Evolutionary conservation across 805 yeast genomes (phyloP).

Genomic region (Saturnispora zaruensis): DNA sequence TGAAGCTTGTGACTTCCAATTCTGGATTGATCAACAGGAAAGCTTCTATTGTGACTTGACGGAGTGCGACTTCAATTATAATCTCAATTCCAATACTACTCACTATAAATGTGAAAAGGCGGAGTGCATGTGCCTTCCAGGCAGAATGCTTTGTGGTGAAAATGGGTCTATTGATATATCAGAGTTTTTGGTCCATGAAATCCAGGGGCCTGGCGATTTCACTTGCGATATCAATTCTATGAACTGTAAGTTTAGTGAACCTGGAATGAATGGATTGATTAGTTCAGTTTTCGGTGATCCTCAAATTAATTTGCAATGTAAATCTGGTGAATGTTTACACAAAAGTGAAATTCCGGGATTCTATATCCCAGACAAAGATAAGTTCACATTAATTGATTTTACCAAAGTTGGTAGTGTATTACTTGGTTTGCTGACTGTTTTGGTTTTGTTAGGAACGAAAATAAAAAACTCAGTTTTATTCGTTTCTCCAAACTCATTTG

Average conservation of each 20-base stretch:
- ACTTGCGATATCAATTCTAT: slow-evolving; percentile 58
- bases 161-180: slow-evolving; percentile 90
- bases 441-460: slow-evolving; percentile 37
- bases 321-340: slow-evolving; percentile 87
- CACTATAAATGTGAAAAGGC: slow-evolving; percentile 71
- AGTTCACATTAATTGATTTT: slow-evolving; percentile 38
- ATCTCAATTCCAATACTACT: slow-evolving; percentile 54
- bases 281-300: slow-evolving; percentile 93
- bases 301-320: slow-evolving; percentile 69
- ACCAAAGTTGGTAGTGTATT: slow-evolving; percentile 38
- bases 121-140: slow-evolving; percentile 87
- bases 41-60: slow-evolving; percentile 82
- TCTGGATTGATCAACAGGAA: slow-evolving; percentile 89
- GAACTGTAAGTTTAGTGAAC: slow-evolving; percentile 79
- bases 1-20: slow-evolving; percentile 75
- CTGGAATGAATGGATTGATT: slow-evolving; percentile 91
- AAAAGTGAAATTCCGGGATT: slow-evolving; percentile 91
- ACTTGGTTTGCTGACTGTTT: slow-evolving; percentile 34
- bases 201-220: slow-evolving; percentile 89
- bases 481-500: slow-evolving; percentile 22
- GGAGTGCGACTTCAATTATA: slow-evolving; percentile 63
- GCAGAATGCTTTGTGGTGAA: slow-evolving; percentile 87
- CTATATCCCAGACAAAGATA: slow-evolving; percentile 48
- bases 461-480: slow-evolving; percentile 59
- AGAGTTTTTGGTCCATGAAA: slow-evolving; percentile 83